Percentiles rank a stretch among this genome's conserved stretches.
Evolutionary conservation across 352 stramenopile genomes (phyloP).

Genomic region (Phytophthora cactorum): DNA sequence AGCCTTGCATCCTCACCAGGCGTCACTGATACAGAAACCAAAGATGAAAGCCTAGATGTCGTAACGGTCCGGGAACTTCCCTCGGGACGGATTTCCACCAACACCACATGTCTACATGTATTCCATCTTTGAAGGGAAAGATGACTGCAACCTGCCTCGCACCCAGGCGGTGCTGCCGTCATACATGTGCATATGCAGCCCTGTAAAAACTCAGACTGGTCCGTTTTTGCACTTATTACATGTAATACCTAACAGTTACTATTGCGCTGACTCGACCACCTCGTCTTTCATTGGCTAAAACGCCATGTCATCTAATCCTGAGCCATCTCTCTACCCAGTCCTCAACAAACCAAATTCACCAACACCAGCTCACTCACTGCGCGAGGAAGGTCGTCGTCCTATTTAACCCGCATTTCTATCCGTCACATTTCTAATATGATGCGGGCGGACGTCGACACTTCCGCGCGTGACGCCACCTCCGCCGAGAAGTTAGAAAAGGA

Average conservation of each 20-base stretch:
- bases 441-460: neutral
- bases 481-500: slow-evolving; percentile 17
- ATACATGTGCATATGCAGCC: too few species aligned
- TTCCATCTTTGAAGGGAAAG: neutral
- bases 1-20: neutral
- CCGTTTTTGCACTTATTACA: neutral
- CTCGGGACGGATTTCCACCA: slow-evolving; percentile 5
- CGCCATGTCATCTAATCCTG: neutral
- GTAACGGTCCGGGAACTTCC: neutral
- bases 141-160: neutral
- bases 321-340: neutral
- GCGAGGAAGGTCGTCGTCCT: neutral
- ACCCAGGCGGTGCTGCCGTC: too few species aligned
- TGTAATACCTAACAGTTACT: too few species aligned
- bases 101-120: too few species aligned
- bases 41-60: slow-evolving; percentile 7
- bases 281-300: neutral
- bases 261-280: slow-evolving; percentile 1
- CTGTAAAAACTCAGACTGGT: neutral
- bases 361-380: neutral
- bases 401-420: too few species aligned
- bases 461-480: neutral
- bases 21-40: neutral
- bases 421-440: neutral
- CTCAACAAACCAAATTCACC: neutral